A percentile compares a stretch with the other conserved stretches of the same genome.
Conservation (phyloP, 2,329 filamentous ascomycete species). For the Arthrobotrys sphaeroides region DNA sequence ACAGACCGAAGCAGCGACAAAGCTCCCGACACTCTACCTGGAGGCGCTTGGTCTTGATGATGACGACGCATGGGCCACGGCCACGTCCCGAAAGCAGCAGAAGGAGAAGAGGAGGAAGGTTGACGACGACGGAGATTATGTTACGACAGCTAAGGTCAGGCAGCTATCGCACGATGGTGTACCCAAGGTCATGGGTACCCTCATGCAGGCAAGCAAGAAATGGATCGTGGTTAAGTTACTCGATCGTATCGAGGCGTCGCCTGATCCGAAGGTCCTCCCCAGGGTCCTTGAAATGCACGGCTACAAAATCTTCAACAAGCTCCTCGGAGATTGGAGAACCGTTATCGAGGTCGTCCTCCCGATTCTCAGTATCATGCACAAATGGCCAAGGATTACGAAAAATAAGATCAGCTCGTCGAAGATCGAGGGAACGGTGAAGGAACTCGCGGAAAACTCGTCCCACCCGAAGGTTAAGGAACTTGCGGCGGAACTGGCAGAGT, state of each 20-base stretch:
- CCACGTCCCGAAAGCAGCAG: slow-evolving; percentile 85
- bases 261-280: slow-evolving; percentile 86
- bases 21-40: slow-evolving; percentile 86
- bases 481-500: slow-evolving; percentile 76
- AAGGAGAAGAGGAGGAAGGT: slow-evolving; percentile 90
- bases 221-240: slow-evolving; percentile 98
- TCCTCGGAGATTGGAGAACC: slow-evolving; percentile 83
- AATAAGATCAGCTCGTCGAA: slow-evolving; percentile 98
- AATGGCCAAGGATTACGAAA: slow-evolving; percentile 86
- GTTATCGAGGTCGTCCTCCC: slow-evolving; percentile 90
- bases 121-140: slow-evolving; percentile 89
- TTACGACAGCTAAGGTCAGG: slow-evolving; percentile 84
- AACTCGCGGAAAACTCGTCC: slow-evolving; percentile 70
- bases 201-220: slow-evolving; percentile 98
- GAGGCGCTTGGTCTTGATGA: slow-evolving; percentile 96
- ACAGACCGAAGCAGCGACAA: slow-evolving; percentile 88
- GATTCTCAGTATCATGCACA: slow-evolving; percentile 86
- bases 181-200: slow-evolving; percentile 92
- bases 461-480: slow-evolving; percentile 79
- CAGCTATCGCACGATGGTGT: slow-evolving; percentile 81
- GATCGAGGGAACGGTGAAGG: slow-evolving; percentile 82
- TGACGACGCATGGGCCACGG: slow-evolving; percentile 88
- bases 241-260: slow-evolving; percentile 83
- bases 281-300: slow-evolving; percentile 95
- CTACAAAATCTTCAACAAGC: slow-evolving; percentile 91